Evolutionary conservation across 352 stramenopile genomes (phyloP).

Genomic region (Phytophthora capsici): DNA sequence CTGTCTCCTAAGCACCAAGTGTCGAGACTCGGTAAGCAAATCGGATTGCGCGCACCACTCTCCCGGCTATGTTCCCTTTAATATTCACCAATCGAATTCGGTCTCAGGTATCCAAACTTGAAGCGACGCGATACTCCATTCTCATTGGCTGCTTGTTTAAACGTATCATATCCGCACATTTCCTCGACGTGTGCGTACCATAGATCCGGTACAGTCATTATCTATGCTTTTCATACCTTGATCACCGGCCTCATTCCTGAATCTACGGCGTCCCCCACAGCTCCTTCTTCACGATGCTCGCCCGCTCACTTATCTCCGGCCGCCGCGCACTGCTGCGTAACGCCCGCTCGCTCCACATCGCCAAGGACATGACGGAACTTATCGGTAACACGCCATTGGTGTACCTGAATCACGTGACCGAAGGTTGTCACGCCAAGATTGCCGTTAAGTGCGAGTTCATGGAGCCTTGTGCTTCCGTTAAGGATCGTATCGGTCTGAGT

Average conservation of each 20-base stretch:
- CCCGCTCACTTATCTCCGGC: slow-evolving; percentile 27
- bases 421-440: slow-evolving; percentile 83
- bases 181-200: slow-evolving; percentile 3
- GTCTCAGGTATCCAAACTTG: not conserved
- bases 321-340: slow-evolving; percentile 33
- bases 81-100: slow-evolving; percentile 23
- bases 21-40: slow-evolving; percentile 9
- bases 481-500: slow-evolving; percentile 87
- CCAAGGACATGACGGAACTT: slow-evolving; percentile 93
- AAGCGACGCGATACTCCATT: not conserved
- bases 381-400: slow-evolving; percentile 96
- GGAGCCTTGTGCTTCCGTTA: slow-evolving; percentile 88
- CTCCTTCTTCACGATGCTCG: slow-evolving; percentile 24
- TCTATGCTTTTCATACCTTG: too few species aligned
- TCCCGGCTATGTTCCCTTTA: not conserved
- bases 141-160: not conserved
- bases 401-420: slow-evolving; percentile 88
- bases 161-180: slow-evolving; percentile 5
- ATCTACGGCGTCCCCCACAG: slow-evolving; percentile 11
- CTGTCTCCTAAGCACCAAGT: slow-evolving; percentile 6
- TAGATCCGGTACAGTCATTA: slow-evolving; percentile 1
- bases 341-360: slow-evolving; percentile 80
- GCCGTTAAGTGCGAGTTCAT: slow-evolving; percentile 92
- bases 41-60: slow-evolving; percentile 2
- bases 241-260: slow-evolving; percentile 19